Evolutionary conservation across 768 basidiomycete species (phyloP), one percentile per base, ranked within the genome.

Genomic region (Daedaleopsis sinensis): DNA sequence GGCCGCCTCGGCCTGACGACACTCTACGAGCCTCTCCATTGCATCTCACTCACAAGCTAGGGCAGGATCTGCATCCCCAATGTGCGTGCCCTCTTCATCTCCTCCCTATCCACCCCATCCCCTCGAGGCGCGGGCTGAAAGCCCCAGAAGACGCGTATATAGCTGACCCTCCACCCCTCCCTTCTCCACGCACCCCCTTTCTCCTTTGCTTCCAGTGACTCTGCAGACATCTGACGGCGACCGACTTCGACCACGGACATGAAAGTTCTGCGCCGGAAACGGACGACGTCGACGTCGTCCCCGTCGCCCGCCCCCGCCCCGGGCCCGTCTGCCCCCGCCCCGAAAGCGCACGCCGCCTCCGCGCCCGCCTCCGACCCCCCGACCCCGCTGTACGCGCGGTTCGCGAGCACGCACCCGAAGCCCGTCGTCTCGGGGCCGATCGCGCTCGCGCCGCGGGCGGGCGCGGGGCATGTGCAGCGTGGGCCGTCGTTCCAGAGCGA

Each of bases 301-400:
- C 19, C 47, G 19, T 27, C 47, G 21, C 23, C 62, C 18, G 42
- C 39, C 0, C 58, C 57, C 36, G 43, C 64, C 9, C 46, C 53
- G 9, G 27, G 59, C 12, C 37, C 62, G 1, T 13, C 57, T 27
- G 19, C 57, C 21, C 3, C 62, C 7, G 21, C 57, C 35, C 5
- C 42, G n/a, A 43, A 55, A 48, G 27, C 54, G 3, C 52, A 5
- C 39, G 18, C 39, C 39, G 39, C 10, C 13, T 18, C 11, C 39
- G 18, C 52, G 38, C 59, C 42, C 15, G 47, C 57, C 12, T 9
- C 59, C 13, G 16, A 64, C 6, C 46, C 49, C 11, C 61, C 59
- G 24, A 66, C 71, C 0, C 72, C 72, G 10, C 61, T 72, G 18
- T 72, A 72, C 42, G 69, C 70, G 11, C 70, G 70, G 19, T 73